Evolutionary conservation across 1,284 basidiomycete genomes (phyloP), one percentile per base, ranked within the genome.

Genomic region (Rhizoctonia solani): DNA sequence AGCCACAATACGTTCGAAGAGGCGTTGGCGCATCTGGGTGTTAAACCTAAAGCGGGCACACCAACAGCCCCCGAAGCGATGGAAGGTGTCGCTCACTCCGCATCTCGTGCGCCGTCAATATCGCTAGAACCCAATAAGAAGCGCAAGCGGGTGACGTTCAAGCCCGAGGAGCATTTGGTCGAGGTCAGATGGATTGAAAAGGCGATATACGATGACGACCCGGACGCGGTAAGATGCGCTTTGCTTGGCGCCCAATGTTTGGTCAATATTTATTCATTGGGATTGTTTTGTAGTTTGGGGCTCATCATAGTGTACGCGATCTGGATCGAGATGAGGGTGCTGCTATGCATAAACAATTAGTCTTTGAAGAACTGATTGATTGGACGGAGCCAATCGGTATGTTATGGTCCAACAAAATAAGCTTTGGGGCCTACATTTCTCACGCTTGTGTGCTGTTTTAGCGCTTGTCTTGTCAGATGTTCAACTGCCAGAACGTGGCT

Each of bases 151-250:
- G 90, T 92, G 53, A 85, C 84, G 27, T 92, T 90, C 87, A 85
- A 88, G 41, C 81, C 87, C 46, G 88, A 89, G 69, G 83, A 80
- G 71, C 79, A 84, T 74, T 84, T 92, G 71, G 88, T 86, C 79
- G 80, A 83, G 74, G 80, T 92, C 75, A 86, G 84, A 77, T 76
- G 87, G 74, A 92, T 92, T 78, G 89, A 92, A 78, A 85, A 82
- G 74, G 90, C 90, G 71, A 80, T 91, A 72, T 92, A 92, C 79
- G 90, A 92, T 72, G 90, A 91, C 77, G 90, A 92, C 81, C 83
- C 83, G 74, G 81, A 83, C 79, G 85, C 89, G 84, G 90, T 92
- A 82, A 85, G 88, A 84, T 74, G 71, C 23, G 25, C 72, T 69
- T 27, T 11, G 19, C 11, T 47, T 49, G 53, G 59, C 39, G 50